phyloP scores from a whole-genome alignment of 768 basidiomycete genomes.

The Phylloporus sp. region DNA sequence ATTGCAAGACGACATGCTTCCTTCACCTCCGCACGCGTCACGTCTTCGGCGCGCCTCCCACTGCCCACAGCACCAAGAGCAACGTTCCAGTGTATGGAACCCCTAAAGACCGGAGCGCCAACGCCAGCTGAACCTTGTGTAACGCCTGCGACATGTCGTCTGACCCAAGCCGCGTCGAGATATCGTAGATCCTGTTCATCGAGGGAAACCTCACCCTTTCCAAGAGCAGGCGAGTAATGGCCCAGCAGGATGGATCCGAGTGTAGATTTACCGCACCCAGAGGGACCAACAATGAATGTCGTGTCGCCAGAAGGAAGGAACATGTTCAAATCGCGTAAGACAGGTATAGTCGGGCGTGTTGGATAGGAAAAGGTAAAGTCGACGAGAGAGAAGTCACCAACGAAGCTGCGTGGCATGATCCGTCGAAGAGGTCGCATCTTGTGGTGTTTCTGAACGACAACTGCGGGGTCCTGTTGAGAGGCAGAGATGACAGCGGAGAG shows the following conservation, averaged over 20 bases:
- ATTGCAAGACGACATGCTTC: conserved; percentile 81
- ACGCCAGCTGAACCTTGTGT: conserved; percentile 64
- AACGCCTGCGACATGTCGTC: conserved; percentile 69
- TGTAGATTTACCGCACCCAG: conserved; percentile 77
- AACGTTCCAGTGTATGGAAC: conserved; percentile 81
- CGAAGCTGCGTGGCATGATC: conserved; percentile 60
- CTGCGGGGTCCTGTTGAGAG: conserved; percentile 34
- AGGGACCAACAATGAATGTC: conserved; percentile 77
- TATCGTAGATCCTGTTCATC: conserved; percentile 80
- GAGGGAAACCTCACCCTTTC: conserved; percentile 60
- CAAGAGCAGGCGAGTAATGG: conserved; percentile 59
- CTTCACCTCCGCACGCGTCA: conserved; percentile 66
- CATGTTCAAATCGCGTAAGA: conserved; percentile 55
- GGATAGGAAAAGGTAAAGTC: conserved; percentile 71
- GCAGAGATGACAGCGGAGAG: conserved; percentile 18
- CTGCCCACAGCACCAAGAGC: conserved; percentile 66
- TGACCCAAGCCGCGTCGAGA: conserved; percentile 69
- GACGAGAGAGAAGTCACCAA: conserved; percentile 65
- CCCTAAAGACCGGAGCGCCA: conserved; percentile 56
- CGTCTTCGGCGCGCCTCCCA: conserved; percentile 42
- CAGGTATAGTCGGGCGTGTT: conserved; percentile 58
- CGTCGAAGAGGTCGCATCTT: conserved; percentile 44
- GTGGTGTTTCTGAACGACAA: conserved; percentile 18
- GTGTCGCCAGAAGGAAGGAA: conserved; percentile 70
- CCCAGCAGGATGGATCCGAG: conserved; percentile 62